These are phyloP conservation scores for Obba rivulosa DNA, from an alignment of 768 basidiomycete species.

Conservation along the genomic window DNA sequence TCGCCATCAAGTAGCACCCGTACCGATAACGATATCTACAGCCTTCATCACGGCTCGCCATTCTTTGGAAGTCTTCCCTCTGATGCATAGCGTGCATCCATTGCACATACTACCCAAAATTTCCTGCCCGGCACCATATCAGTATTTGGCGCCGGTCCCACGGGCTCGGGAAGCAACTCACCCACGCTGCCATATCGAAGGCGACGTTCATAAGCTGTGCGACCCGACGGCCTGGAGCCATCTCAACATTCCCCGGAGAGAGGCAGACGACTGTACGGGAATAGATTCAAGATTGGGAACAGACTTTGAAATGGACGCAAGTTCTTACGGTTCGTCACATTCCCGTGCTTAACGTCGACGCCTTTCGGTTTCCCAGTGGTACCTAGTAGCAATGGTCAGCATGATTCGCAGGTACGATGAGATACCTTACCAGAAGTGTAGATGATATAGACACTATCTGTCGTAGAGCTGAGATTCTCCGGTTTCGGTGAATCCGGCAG, in stretches of 20 bases:
- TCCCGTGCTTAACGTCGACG: conserved; percentile 51
- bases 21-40: conserved; percentile 45
- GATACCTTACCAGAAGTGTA: conserved; percentile 48
- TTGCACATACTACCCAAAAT: conserved; percentile 48
- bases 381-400: conserved; percentile 24
- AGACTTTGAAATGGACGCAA: not conserved
- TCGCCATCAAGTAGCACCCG: conserved; percentile 7
- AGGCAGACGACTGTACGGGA: conserved; percentile 33
- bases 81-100: conserved; percentile 46
- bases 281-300: not conserved
- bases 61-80: conserved; percentile 45
- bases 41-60: conserved; percentile 44
- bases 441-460: conserved; percentile 50
- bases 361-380: conserved; percentile 57
- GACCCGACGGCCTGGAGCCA: conserved; percentile 49
- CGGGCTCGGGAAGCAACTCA: no score
- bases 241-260: conserved; percentile 49
- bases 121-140: conserved; percentile 21
- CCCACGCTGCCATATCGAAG: conserved; percentile 65
- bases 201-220: conserved; percentile 59
- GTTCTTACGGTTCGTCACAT: conserved; percentile 49
- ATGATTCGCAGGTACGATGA: not conserved
- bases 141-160: no score
- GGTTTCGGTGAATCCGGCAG: conserved; percentile 22
- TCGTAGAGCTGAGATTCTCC: conserved; percentile 29